A percentile compares a stretch with the other conserved stretches of the same genome.
Conservation (phyloP, 352 stramenopile species). For the Globisporangium heterothallicum region DNA sequence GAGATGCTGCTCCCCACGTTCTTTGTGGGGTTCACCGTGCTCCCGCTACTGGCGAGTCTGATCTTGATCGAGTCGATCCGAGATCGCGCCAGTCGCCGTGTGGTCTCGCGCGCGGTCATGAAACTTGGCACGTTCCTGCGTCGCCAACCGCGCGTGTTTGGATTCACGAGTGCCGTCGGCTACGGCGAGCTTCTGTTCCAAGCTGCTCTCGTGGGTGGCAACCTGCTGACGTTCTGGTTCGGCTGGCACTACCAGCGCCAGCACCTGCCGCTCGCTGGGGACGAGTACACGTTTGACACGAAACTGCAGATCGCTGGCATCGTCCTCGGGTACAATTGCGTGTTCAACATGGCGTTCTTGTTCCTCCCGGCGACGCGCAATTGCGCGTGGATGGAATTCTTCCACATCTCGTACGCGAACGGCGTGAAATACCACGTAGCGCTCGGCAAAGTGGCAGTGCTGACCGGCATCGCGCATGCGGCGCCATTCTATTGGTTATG, state of each 20-base stretch:
- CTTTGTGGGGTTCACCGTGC: neutral
- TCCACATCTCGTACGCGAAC: slow-evolving; percentile 57
- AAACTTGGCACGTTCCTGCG: neutral
- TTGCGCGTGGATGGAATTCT: slow-evolving; percentile 60
- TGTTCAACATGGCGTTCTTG: slow-evolving; percentile 64
- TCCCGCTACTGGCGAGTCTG: neutral
- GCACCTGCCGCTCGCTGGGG: neutral
- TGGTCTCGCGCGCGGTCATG: neutral
- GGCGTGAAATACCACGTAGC: slow-evolving; percentile 61
- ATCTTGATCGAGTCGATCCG: neutral
- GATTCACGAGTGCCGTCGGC: neutral
- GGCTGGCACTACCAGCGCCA: neutral
- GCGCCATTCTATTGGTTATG: slow-evolving; percentile 47
- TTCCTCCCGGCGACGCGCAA: slow-evolving; percentile 53
- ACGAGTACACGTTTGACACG: neutral
- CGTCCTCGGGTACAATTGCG: slow-evolving; percentile 44
- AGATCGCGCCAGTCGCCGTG: neutral
- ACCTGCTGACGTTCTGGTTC: neutral
- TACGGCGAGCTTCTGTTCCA: neutral
- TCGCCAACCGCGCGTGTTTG: neutral
- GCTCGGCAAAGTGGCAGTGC: slow-evolving; percentile 39
- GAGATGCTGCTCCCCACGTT: neutral
- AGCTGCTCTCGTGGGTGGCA: neutral
- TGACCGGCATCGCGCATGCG: slow-evolving; percentile 29
- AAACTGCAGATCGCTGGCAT: slow-evolving; percentile 19